Evolutionary conservation across 2,329 filamentous ascomycete genomes (phyloP).

Genomic region (Phymatotrichopsis omnivora): DNA sequence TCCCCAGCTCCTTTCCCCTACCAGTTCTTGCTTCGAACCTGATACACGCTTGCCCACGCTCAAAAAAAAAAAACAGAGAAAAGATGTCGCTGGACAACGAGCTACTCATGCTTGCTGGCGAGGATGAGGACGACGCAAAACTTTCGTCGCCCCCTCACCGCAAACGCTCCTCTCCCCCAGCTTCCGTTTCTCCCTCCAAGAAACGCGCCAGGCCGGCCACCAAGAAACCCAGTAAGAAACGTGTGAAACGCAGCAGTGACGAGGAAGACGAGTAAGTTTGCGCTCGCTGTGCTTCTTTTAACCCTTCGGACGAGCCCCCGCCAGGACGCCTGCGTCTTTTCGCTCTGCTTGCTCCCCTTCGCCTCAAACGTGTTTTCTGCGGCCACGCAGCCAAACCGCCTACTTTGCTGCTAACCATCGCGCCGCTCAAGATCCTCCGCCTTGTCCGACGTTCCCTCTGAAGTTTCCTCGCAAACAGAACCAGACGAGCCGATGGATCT

Average conservation of each 20-base stretch:
- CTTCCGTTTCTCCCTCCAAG: conserved; percentile 35
- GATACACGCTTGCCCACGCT: neutral
- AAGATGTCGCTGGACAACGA: conserved; percentile 84
- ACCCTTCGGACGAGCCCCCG: too few species aligned
- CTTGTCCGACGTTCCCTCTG: conserved; percentile 18
- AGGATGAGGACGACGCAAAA: conserved; percentile 49
- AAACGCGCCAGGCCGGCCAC: conserved; percentile 35
- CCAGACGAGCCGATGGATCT: conserved; percentile 21
- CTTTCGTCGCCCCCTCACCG: conserved; percentile 37
- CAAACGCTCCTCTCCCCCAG: conserved; percentile 46
- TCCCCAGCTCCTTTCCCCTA: neutral
- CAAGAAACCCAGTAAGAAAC: conserved; percentile 45
- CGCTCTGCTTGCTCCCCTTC: neutral
- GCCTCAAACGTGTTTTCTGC: neutral
- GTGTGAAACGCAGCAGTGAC: conserved; percentile 38
- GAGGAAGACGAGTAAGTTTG: conserved; percentile 75
- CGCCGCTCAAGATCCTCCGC: conserved; percentile 14
- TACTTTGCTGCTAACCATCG: too few species aligned
- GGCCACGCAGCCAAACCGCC: neutral
- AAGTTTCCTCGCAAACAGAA: conserved; percentile 10
- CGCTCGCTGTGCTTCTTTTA: conserved; percentile 36
- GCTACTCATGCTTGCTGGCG: conserved; percentile 83
- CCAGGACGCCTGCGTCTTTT: neutral
- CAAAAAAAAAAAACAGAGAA: neutral
- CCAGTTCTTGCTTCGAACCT: neutral